Base-by-base conservation (phyloP, 2,329 filamentous ascomycete species). In the Calonectria honghensis region DNA sequence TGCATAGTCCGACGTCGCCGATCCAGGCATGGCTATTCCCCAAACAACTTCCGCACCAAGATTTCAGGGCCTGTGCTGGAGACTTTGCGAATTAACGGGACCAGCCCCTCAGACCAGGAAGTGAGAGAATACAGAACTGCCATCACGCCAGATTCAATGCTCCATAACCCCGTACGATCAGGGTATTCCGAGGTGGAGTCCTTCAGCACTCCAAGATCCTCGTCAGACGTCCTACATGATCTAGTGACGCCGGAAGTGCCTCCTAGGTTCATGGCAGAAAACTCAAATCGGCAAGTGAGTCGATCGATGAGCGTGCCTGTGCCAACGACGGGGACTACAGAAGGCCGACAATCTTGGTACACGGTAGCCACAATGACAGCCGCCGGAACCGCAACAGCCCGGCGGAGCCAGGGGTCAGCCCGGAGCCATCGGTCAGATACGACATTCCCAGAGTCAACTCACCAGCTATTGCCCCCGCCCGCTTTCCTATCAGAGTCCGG, bases 311-410 rank as follows among this genome's bases (percentile, higher is more conserved):
- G 76, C 70, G 77, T 68, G 32, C 73, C 78, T 4, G 71, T 63
- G 24, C 79, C 77, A 27, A 80, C 81, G 7, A 68, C 72, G 6
- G 59, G 57, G 6, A 63, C 39, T 20, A 73, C 72, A 3, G 83
- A 81, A 11, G 79, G 78, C 18, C 78, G 83, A 52, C 78, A 79
- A 48, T 85, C 84, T 2, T 86, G 84, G 84, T 74, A 84, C 9
- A 86, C 84, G 1, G 80, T 85, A 24, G 84, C 84, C 18, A 73
- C 72, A 6, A 79, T 79, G 24, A 76, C 76, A 9, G 78, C 63
- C 18, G 78, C 75, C 6, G 57, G 57, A 29, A 63, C 57, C 27
- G 75, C 77, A 29, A 78, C 78, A 18, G 78, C 75, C 27, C 78
- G 75, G 9, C 76, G 74, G 50, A 84, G 82, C 51, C 73, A 81